Evolutionary conservation across 768 basidiomycete genomes (phyloP), one percentile per base, ranked within the genome.

Genomic region (Termitomyces sp.): DNA sequence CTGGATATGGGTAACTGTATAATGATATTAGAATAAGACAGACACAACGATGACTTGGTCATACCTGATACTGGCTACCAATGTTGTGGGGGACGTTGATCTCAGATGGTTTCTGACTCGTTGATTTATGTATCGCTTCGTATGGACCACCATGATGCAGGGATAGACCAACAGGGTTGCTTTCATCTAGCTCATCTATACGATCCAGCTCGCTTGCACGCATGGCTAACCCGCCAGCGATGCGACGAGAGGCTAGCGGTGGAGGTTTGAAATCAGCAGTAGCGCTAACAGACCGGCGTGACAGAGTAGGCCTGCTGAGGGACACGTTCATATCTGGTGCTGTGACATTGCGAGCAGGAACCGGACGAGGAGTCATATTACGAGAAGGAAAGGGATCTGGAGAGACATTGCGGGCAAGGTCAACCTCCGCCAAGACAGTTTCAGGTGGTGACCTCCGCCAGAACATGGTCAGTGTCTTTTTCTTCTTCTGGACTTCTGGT

Each of bases 171-270:
- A 84, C 75, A 1, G 89, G 87, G 67, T 84, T 86, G 6, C 82
- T 81, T 66, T 89, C 87, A 66, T 91, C 90, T 35, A 91, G 70
- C 68, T 89, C 86, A 65, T 92, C 89, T 59, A 92, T 86, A 31
- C 78, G 76, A 71, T 91, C 89, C 51, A 91, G 75, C 54, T 75
- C 75, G 49, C 61, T 67, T 11, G 52, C 54, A 14, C 51, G 54
- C 31, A 58, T 58, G 21, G 58, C 60, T 28, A 56, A 56, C 12
- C 58, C 63, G 15, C 60, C 67, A 26, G 56, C 52, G 42, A 50
- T 51, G 48, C 57, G 62, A 19, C 56, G 62, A 50, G 59, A 50
- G 17, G 62, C 50, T 30, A 42, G 44, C 5, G 62, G 54, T 5
- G 63, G 62, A 15, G 54, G 52, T 53, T 62, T 64, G 17, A 64